phyloP scores from a whole-genome alignment of 805 yeast genomes.

The Suhomyces canberraensis region DNA sequence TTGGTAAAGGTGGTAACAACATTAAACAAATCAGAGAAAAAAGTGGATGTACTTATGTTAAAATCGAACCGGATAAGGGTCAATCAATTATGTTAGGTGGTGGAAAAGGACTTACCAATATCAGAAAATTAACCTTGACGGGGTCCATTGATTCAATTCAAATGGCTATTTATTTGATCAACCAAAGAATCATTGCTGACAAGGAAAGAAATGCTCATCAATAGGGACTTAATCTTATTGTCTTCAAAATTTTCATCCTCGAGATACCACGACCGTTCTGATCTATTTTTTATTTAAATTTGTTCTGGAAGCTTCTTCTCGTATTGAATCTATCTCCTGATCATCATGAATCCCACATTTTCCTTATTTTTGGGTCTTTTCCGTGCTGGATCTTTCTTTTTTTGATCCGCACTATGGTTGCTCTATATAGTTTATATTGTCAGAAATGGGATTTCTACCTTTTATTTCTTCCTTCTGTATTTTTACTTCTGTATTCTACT shows the following conservation, averaged over 20 bases:
- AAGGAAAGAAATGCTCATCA: conserved; percentile 43
- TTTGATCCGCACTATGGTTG: neutral
- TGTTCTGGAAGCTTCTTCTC: neutral
- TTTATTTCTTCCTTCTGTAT: neutral
- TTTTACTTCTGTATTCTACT: neutral
- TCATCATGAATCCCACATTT: no score
- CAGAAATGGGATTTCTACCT: conserved; percentile 1
- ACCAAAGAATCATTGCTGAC: conserved; percentile 68
- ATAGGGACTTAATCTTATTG: neutral
- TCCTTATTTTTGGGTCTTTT: neutral
- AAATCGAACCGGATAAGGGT: conserved; percentile 58
- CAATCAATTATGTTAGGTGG: conserved; percentile 48
- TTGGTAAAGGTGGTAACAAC: conserved; percentile 83
- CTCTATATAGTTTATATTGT: conserved; percentile 3
- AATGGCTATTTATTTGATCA: conserved; percentile 67
- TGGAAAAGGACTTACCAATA: conserved; percentile 41
- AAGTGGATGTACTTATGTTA: conserved; percentile 70
- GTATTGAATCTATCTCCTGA: no score
- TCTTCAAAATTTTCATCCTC: neutral
- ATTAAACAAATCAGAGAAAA: conserved; percentile 72
- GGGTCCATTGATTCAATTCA: conserved; percentile 69
- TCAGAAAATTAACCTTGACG: conserved; percentile 60
- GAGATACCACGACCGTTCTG: neutral
- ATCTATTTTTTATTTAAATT: neutral
- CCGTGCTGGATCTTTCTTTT: neutral